Evolutionary conservation across 2,329 filamentous ascomycete species (phyloP), one percentile per base, ranked within the genome.

Genomic region (Nemania diffusa): DNA sequence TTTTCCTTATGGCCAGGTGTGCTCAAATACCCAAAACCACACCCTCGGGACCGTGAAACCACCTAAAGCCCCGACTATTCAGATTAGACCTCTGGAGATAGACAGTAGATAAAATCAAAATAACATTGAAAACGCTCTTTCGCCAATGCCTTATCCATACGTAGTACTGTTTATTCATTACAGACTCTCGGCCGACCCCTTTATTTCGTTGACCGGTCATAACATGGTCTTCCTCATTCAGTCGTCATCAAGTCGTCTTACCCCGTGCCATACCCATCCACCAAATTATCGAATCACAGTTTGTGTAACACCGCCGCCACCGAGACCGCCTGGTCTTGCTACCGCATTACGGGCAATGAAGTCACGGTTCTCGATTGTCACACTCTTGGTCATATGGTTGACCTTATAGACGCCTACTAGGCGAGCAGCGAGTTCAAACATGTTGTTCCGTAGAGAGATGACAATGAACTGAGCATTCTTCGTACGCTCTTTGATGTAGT

Each of bases 391-490:
- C 90, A 98, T 99, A 81, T 99, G 95, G 81, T 97, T 98, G 79
- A 99, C 96, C 85, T 99, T 99, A 85, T 99, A 99, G 63, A 99
- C 96, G 73, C 97, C 97, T 15, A 99, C 94, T 67, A 99, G 87
- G 63, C 97, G 88, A 65, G 93, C 90, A n/a, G 97, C 95, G 70
- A 99, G 89, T 84, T 99, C 96, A 81, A 99, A 99, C 96, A 99
- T 99, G 84, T 99, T 99, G 82, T 99, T 99, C 76, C 96, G 87
- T 75, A 99, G 85, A 17, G 94, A 97, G 77, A 99, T 99, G 77
- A 99, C 96, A 74, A 99, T 96, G 79, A 99, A 99, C 78, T 99
- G 96, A 1, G 96, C 97, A 81, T 99, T 99, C 86, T 97, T 98
- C 68, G 96, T 99, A 62, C 96, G 88, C 83, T 99, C 96, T 83